Conservation (phyloP, 768 basidiomycete genomes). For the Amanita inopinata region DNA sequence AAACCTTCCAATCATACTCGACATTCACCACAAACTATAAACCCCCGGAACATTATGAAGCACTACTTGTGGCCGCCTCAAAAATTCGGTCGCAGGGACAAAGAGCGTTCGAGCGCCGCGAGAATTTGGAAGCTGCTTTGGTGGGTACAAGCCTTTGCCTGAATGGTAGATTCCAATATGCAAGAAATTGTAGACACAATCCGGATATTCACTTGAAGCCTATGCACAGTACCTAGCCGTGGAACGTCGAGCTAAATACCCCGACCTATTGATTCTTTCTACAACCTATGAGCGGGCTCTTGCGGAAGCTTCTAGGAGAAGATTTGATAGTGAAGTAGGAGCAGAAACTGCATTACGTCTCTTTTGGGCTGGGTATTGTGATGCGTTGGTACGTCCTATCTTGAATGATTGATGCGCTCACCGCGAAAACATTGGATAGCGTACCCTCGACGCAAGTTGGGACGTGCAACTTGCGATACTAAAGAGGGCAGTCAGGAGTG, state of each 20-base stretch:
- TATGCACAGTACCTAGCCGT: constrained; percentile 54
- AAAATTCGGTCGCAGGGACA: constrained; percentile 53
- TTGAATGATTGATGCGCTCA: neutral
- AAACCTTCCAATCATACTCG: constrained; percentile 81
- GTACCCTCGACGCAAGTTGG: constrained; percentile 34
- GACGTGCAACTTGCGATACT: constrained; percentile 33
- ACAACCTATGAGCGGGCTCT: constrained; percentile 69
- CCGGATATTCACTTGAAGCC: constrained; percentile 40
- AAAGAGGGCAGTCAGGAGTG: constrained; percentile 57
- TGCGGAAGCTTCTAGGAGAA: constrained; percentile 53
- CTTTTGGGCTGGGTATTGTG: constrained; percentile 71
- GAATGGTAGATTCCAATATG: neutral
- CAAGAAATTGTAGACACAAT: constrained; percentile 20
- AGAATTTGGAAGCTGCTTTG: constrained; percentile 48
- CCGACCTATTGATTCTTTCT: constrained; percentile 45
- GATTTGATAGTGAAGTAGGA: constrained; percentile 41
- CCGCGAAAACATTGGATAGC: constrained; percentile 23
- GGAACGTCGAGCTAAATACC: constrained; percentile 52
- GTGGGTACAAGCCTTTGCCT: constrained; percentile 26
- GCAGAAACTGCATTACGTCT: constrained; percentile 48
- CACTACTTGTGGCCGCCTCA: constrained; percentile 66
- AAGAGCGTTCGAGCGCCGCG: constrained; percentile 54
- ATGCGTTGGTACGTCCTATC: constrained; percentile 46
- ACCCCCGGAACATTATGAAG: constrained; percentile 69
- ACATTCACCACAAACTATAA: constrained; percentile 78